Percentiles rank a stretch among this genome's conserved stretches.
Evolutionary conservation across 1,139 yeast genomes (phyloP).

Genomic region (Candida sojae): DNA sequence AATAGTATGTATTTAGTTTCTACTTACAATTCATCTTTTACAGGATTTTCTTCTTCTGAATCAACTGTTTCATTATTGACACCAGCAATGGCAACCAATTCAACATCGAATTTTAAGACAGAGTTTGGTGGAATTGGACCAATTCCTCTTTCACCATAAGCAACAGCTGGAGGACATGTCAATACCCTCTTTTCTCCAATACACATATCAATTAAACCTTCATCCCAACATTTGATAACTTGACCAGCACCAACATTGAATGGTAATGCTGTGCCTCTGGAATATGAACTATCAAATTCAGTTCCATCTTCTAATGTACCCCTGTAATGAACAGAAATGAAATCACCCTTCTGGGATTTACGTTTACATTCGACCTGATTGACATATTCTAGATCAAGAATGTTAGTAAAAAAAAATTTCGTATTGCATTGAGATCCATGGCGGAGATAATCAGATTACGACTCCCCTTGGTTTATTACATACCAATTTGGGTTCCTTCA

Average conservation of each 20-base stretch:
- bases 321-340: conserved; percentile 70
- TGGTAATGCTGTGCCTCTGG: conserved; percentile 64
- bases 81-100: conserved; percentile 53
- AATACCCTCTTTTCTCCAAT: conserved; percentile 82
- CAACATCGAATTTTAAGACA: conserved; percentile 59
- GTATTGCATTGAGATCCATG: too few relatives aligned
- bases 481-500: conserved; percentile 31
- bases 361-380: conserved; percentile 55
- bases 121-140: conserved; percentile 81
- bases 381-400: conserved; percentile 16
- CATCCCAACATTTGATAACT: conserved; percentile 88
- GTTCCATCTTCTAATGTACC: conserved; percentile 71
- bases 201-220: conserved; percentile 78
- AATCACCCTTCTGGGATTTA: conserved; percentile 64
- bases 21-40: conserved; percentile 14
- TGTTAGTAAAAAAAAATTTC: too few relatives aligned
- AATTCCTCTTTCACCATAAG: conserved; percentile 75
- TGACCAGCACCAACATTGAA: conserved; percentile 74
- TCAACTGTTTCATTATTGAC: conserved; percentile 8
- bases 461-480: conserved; percentile 12
- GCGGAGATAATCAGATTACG: too few relatives aligned
- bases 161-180: conserved; percentile 75
- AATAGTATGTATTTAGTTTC: not conserved
- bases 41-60: not conserved
- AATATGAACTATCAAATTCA: conserved; percentile 72